Evolutionary conservation across 78 protist genomes (phyloP), one percentile per base, ranked within the genome.

Genomic region (Dictyostelium firmibasis): DNA sequence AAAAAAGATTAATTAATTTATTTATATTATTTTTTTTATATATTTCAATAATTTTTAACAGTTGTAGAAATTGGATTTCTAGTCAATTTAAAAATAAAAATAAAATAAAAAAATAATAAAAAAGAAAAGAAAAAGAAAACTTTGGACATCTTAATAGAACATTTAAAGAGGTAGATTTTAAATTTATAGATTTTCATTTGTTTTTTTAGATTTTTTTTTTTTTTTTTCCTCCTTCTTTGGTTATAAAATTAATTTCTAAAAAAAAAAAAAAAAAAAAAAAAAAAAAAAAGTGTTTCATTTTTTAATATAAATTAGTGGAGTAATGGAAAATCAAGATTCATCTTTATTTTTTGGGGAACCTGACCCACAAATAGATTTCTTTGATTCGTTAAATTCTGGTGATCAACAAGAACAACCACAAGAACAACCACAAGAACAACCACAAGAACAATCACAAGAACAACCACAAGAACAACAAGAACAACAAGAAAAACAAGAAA

Each of bases 241-340:
- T n/a, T n/a, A n/a, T n/a, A n/a, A n/a, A n/a, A n/a, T n/a, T n/a
- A n/a, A n/a, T n/a, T n/a, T n/a, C n/a, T n/a, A n/a, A n/a, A n/a
- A n/a, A n/a, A n/a, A n/a, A n/a, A n/a, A n/a, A n/a, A n/a, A n/a
- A n/a, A n/a, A n/a, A n/a, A n/a, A n/a, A n/a, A n/a, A n/a, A n/a
- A n/a, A n/a, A n/a, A n/a, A n/a, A n/a, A n/a, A n/a, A n/a, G n/a
- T n/a, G 67, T 20, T 57, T 53, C 25, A 16, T 50, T 50, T 50
- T 57, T 50, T 50, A 16, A 50, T 10, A 50, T 50, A 50, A 50
- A 20, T 57, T 57, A 0, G 20, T 4, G 62, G 4, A 57, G 67
- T 27, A 41, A 85, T 85, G 83, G 91, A 72, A 18, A 72, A 85
- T 69, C 69, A 78, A 35, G 83, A 85, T 33, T 27, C 38, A 31